These are phyloP conservation scores for Aspergillus brunneoviolaceus DNA, from an alignment of 2,329 filamentous ascomycete species.

Conservation along the genomic window DNA sequence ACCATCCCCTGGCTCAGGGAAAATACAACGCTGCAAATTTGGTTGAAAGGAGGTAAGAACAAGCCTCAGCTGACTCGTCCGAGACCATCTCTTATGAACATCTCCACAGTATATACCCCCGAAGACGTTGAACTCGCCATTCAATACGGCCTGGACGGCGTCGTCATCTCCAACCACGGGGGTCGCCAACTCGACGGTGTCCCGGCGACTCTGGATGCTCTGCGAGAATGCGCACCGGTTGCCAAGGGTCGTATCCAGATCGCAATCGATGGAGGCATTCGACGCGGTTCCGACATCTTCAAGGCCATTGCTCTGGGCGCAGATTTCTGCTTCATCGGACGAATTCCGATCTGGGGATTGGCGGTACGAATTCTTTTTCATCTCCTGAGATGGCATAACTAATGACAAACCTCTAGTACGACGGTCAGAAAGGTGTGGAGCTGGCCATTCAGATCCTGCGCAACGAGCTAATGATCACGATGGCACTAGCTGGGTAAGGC, in stretches of 20 bases:
- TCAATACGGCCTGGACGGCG: conserved; percentile 35
- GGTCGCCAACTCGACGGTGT: conserved; percentile 41
- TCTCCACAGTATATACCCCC: conserved; percentile 26
- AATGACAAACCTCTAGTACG: conserved; percentile 19
- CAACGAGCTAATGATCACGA: conserved; percentile 33
- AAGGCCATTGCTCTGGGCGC: conserved; percentile 39
- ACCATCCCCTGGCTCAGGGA: conserved; percentile 52
- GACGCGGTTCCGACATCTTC: conserved; percentile 38
- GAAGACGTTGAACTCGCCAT: conserved; percentile 39
- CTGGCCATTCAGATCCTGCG: conserved; percentile 33
- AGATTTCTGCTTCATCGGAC: conserved; percentile 32
- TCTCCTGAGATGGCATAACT: neutral
- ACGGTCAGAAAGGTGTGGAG: conserved; percentile 38
- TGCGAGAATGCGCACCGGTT: conserved; percentile 28
- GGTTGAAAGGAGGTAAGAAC: conserved; percentile 30
- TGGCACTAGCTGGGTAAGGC: conserved; percentile 34
- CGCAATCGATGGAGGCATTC: conserved; percentile 37
- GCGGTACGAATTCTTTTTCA: conserved; percentile 21
- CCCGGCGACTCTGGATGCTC: conserved; percentile 39
- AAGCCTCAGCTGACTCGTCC: neutral
- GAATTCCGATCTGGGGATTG: conserved; percentile 37
- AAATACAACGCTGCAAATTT: conserved; percentile 49
- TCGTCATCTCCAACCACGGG: conserved; percentile 43
- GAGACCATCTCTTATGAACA: neutral
- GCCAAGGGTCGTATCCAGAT: conserved; percentile 33